Percentiles rank a stretch among this genome's conserved stretches.
phyloP scores from a whole-genome alignment of 352 stramenopile species.

The Phytopythium litorale region DNA sequence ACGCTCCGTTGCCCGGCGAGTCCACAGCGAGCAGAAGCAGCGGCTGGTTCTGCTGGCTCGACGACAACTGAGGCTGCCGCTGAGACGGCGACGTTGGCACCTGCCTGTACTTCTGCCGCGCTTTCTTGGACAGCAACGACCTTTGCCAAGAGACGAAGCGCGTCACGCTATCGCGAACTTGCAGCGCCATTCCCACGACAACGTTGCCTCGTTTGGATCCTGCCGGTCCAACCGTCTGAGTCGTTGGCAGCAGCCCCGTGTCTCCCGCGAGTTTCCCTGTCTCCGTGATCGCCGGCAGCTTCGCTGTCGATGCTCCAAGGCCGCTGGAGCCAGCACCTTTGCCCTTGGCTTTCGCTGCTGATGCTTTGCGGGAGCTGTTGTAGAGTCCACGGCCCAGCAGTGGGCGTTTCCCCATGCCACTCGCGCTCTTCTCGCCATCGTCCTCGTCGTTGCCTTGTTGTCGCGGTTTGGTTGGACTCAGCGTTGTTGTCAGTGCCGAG shows the following conservation, averaged over 20 bases:
- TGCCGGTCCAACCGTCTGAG: not conserved
- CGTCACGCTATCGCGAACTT: not conserved
- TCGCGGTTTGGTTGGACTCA: not conserved
- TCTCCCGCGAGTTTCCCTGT: not conserved
- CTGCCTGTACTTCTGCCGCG: not conserved
- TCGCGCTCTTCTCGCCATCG: not conserved
- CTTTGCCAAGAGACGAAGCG: slow-evolving; percentile 4
- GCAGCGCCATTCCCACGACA: not conserved
- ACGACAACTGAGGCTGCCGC: not conserved
- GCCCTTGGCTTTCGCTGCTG: not conserved
- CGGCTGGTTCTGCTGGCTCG: slow-evolving; percentile 3
- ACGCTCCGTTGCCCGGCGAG: not conserved
- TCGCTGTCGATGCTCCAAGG: not conserved
- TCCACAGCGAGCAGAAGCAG: slow-evolving; percentile 18
- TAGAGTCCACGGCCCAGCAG: not conserved
- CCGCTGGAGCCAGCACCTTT: not conserved
- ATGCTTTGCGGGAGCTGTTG: not conserved
- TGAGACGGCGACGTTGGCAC: slow-evolving; percentile 4
- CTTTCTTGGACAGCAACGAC: not conserved
- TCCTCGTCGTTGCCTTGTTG: not conserved
- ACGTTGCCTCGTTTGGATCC: not conserved
- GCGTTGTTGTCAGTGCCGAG: slow-evolving; percentile 6
- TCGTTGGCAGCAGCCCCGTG: not conserved
- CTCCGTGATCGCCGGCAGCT: not conserved
- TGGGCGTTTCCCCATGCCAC: not conserved